Percentiles rank a stretch among this genome's conserved stretches.
These are phyloP conservation scores for Paramarasmius palmivorus DNA, from an alignment of 1,284 basidiomycete genomes.

Conservation along the genomic window DNA sequence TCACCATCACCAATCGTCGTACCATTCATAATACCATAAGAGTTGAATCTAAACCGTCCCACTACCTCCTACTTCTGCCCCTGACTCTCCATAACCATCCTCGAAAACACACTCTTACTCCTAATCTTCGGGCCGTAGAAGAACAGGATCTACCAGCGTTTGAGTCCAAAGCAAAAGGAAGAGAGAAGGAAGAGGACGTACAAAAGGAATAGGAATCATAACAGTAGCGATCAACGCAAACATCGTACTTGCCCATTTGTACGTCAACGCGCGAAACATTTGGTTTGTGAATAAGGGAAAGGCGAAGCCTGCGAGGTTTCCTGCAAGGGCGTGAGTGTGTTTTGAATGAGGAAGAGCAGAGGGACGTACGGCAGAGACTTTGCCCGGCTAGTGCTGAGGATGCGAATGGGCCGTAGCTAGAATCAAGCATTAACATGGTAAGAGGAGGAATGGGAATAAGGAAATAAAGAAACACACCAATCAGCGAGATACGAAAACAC, in stretches of 20 bases:
- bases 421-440: neutral
- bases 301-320: conserved; percentile 38
- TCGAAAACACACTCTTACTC: conserved; percentile 58
- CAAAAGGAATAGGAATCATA: conserved; percentile 70
- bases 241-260: conserved; percentile 72
- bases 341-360: neutral
- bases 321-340: conserved; percentile 28
- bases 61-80: neutral
- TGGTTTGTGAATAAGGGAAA: conserved; percentile 69
- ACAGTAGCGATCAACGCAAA: conserved; percentile 61
- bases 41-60: too few relatives aligned
- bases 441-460: too few relatives aligned
- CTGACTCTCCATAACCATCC: conserved; percentile 35
- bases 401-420: conserved; percentile 70
- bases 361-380: conserved; percentile 60
- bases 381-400: conserved; percentile 80
- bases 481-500: conserved; percentile 76
- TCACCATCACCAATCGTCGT: too few relatives aligned
- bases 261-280: conserved; percentile 61
- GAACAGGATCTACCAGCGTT: conserved; percentile 50
- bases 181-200: conserved; percentile 24
- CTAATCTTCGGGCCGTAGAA: conserved; percentile 65
- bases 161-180: neutral
- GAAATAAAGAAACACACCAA: conserved; percentile 35
- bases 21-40: too few relatives aligned